Evolutionary conservation across 176 grass and related monocot species (phyloP).

Genomic region (Triticum timopheevii): DNA sequence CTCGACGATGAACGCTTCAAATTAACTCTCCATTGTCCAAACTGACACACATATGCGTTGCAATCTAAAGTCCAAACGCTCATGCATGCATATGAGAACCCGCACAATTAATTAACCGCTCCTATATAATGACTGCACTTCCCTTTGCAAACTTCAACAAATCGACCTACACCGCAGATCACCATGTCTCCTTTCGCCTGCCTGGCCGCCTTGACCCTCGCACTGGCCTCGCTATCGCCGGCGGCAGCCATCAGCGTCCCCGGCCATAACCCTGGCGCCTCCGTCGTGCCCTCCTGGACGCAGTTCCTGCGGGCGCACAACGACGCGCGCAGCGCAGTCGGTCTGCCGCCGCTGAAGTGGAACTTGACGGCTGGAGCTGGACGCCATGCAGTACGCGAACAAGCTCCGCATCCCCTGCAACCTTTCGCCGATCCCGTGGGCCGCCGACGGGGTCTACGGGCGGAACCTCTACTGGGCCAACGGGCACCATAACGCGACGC

Average conservation of each 20-base stretch:
- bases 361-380: conserved; percentile 21
- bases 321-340: not conserved
- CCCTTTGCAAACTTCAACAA: not conserved
- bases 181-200: conserved; percentile 17
- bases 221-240: not conserved
- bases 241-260: not conserved
- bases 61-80: not conserved
- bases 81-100: not conserved
- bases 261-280: not conserved
- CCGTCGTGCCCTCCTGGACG: too few relatives aligned
- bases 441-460: conserved; percentile 6
- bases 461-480: conserved; percentile 13
- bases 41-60: not conserved
- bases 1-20: not conserved
- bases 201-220: not conserved
- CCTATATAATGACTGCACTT: not conserved
- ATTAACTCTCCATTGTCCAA: not conserved
- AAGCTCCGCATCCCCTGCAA: conserved; percentile 2
- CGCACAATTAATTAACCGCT: not conserved
- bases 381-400: not conserved
- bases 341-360: conserved; percentile 19
- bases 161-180: not conserved
- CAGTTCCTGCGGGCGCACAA: conserved; percentile 34
- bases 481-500: not conserved
- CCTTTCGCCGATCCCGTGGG: not conserved